phyloP scores from a whole-genome alignment of 2,329 filamentous ascomycete genomes.

The Scopulariopsis brevicaulis region DNA sequence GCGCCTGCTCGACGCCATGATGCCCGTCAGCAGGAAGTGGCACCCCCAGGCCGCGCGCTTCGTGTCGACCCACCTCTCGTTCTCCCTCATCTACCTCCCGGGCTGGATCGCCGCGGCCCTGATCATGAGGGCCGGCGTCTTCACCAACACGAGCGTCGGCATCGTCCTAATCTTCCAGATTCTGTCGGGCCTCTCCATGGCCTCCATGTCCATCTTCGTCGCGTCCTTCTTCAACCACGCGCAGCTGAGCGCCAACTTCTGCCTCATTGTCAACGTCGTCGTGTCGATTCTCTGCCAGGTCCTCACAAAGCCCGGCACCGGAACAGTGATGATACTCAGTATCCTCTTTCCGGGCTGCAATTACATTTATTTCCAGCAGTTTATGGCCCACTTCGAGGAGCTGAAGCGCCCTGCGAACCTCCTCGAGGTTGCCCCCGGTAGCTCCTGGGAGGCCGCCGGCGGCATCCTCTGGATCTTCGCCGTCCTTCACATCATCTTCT shows the following conservation, averaged over 20 bases:
- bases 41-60: conserved; percentile 69
- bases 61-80: conserved; percentile 67
- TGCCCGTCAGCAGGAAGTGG: conserved; percentile 65
- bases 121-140: conserved; percentile 53
- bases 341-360: conserved; percentile 80
- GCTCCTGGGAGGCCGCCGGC: conserved; percentile 58
- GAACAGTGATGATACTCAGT: conserved; percentile 56
- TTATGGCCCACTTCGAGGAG: conserved; percentile 67
- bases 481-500: conserved; percentile 65
- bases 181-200: conserved; percentile 62
- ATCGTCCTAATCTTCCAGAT: conserved; percentile 68
- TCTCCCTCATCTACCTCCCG: conserved; percentile 68
- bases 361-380: conserved; percentile 69
- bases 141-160: conserved; percentile 46
- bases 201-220: conserved; percentile 71
- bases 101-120: conserved; percentile 71
- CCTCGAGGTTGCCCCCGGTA: conserved; percentile 46
- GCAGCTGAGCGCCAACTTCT: conserved; percentile 75
- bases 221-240: conserved; percentile 78
- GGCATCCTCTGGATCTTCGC: conserved; percentile 70
- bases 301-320: conserved; percentile 49
- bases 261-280: conserved; percentile 61
- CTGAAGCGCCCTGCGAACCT: conserved; percentile 50
- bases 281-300: conserved; percentile 77
- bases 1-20: conserved; percentile 84